These are phyloP conservation scores for Panaeolus papilionaceus DNA, from an alignment of 768 basidiomycete genomes.

Conservation along the genomic window DNA sequence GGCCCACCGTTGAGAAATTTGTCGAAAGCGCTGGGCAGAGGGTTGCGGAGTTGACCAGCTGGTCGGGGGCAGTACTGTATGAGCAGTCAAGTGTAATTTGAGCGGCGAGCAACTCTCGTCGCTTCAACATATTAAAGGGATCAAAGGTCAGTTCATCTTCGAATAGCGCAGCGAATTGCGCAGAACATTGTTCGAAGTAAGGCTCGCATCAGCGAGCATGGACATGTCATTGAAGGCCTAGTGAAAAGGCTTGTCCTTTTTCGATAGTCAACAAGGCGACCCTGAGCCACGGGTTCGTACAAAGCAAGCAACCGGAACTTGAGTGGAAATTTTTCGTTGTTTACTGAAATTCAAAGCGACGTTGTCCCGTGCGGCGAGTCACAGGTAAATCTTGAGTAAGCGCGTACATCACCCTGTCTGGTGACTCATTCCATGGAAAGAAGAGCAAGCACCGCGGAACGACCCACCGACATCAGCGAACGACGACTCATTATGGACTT, in stretches of 20 bases:
- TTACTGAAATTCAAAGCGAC: background rate
- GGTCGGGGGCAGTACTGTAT: background rate
- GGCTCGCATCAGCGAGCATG: background rate
- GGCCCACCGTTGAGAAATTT: constrained; percentile 14
- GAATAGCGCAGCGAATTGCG: background rate
- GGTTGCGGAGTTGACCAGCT: constrained; percentile 2
- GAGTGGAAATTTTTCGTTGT: constrained; percentile 1
- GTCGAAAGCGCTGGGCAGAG: constrained; percentile 11
- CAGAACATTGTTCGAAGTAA: background rate
- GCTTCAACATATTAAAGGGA: background rate
- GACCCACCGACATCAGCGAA: constrained; percentile 6
- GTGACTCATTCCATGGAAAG: constrained; percentile 1
- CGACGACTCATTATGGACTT: background rate
- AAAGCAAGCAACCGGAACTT: constrained; percentile 2
- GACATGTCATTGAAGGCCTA: background rate
- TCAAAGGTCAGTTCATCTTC: background rate
- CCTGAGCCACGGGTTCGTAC: constrained; percentile 1
- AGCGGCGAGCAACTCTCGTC: background rate
- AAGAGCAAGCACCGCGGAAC: background rate
- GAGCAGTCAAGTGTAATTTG: background rate
- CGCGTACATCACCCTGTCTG: background rate
- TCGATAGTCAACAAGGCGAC: background rate
- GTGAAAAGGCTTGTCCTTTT: constrained; percentile 7
- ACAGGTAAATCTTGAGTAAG: background rate
- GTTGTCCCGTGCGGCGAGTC: background rate